Percentiles rank a stretch among this genome's conserved stretches.
Conservation (phyloP, 192 early-diverging fungal genomes). For the Martensiomyces pterosporus region DNA sequence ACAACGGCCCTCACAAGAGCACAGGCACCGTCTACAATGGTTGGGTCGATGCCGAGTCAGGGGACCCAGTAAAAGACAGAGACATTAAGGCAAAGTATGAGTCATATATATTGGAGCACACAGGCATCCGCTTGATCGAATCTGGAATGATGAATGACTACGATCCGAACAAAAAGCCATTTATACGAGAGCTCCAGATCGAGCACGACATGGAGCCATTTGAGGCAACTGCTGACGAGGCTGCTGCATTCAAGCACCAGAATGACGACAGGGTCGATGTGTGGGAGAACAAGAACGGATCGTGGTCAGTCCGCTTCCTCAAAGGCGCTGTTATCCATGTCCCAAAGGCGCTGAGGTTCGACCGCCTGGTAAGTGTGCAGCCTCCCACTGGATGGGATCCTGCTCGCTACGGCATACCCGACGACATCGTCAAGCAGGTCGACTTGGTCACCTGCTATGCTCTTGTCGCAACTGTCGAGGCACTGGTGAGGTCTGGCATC, state of each 20-base stretch:
- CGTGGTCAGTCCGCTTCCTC: conserved; percentile 72
- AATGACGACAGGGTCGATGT: conserved; percentile 73
- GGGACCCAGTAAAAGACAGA: conserved; percentile 72
- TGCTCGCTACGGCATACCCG: conserved; percentile 84
- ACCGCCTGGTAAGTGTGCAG: conserved; percentile 83
- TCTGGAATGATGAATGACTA: conserved; percentile 80
- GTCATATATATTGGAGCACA: conserved; percentile 81
- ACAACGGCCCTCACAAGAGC: no score
- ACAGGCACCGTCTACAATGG: no score
- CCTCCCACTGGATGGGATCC: conserved; percentile 93
- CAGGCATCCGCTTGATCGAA: conserved; percentile 91
- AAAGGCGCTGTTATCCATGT: conserved; percentile 85
- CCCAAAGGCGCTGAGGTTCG: conserved; percentile 90
- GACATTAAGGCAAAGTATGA: conserved; percentile 91
- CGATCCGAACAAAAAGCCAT: conserved; percentile 76
- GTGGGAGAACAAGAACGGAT: conserved; percentile 37
- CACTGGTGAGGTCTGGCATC: conserved; percentile 82
- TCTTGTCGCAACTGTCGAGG: conserved; percentile 88
- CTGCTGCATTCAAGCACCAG: conserved; percentile 76
- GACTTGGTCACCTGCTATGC: conserved; percentile 87
- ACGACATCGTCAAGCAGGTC: conserved; percentile 83
- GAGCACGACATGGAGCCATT: conserved; percentile 86
- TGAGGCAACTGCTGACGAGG: conserved; percentile 83
- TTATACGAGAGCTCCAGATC: conserved; percentile 85
- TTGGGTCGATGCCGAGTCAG: no score